Conservation (phyloP, 2,329 filamentous ascomycete species). For the Harringtonia aguacate region DNA sequence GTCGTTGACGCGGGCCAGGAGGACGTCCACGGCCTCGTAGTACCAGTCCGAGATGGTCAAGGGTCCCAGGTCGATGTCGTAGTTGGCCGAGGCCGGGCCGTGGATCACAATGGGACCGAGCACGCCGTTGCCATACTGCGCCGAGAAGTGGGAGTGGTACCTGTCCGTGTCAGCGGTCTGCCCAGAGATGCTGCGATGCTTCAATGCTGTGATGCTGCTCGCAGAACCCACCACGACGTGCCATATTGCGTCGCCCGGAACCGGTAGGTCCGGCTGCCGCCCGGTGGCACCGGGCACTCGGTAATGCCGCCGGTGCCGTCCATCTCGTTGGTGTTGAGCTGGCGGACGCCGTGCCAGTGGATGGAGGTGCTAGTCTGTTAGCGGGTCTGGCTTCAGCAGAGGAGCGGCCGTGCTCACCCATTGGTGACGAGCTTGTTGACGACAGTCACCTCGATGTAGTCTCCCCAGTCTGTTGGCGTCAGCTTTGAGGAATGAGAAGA, state of each 20-base stretch:
- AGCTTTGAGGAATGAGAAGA: no score
- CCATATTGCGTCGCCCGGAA: constrained; percentile 29
- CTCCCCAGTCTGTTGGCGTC: constrained; percentile 37
- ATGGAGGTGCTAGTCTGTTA: constrained; percentile 25
- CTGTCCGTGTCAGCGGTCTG: constrained; percentile 2
- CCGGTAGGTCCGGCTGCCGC: constrained; percentile 21
- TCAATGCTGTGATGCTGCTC: no score
- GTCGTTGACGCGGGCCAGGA: constrained; percentile 21
- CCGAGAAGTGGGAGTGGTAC: constrained; percentile 41
- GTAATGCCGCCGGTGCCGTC: constrained; percentile 35
- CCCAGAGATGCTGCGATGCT: no score
- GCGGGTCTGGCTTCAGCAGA: background rate
- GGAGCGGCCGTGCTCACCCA: constrained; percentile 18
- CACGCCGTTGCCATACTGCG: constrained; percentile 41
- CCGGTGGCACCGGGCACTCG: constrained; percentile 29
- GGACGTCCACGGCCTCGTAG: constrained; percentile 29
- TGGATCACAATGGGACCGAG: constrained; percentile 39
- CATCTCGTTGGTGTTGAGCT: constrained; percentile 29
- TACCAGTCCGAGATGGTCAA: constrained; percentile 50
- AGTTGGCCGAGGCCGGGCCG: constrained; percentile 35
- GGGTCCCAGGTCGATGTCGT: constrained; percentile 41
- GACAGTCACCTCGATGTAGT: constrained; percentile 46
- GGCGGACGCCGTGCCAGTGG: constrained; percentile 37
- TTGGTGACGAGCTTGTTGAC: constrained; percentile 48
- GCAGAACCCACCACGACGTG: constrained; percentile 13